phyloP scores from a whole-genome alignment of 2,329 filamentous ascomycete genomes.

The Teratosphaeria zuluensis region DNA sequence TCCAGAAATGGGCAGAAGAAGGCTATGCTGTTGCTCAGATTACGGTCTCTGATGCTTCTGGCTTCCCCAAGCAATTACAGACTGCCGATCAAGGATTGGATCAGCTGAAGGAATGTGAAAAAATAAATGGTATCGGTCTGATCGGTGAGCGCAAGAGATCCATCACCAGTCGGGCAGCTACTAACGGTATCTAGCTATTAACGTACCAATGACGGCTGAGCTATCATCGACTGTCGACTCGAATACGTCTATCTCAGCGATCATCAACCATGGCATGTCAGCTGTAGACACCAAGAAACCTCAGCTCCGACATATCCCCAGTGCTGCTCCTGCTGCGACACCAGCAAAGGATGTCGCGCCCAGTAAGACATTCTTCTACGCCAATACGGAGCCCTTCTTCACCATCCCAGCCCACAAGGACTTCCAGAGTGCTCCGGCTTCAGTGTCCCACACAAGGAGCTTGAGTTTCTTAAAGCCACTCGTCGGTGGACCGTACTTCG shows the following conservation, averaged over 20 bases:
- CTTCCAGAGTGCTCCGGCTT: conserved; percentile 47
- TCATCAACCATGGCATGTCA: conserved; percentile 1
- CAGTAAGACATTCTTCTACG: conserved; percentile 33
- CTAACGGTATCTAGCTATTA: conserved; percentile 1
- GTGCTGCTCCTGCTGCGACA: conserved; percentile 11
- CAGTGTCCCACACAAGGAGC: conserved; percentile 56
- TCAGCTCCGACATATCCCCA: conserved; percentile 4
- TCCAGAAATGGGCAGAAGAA: conserved; percentile 63
- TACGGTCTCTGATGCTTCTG: conserved; percentile 5
- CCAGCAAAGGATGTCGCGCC: conserved; percentile 2
- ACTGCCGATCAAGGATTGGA: conserved; percentile 9
- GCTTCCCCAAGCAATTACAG: conserved; percentile 2
- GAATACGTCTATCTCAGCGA: not conserved
- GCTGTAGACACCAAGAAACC: conserved; percentile 1
- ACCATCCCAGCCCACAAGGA: conserved; percentile 41
- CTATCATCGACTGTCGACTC: conserved; percentile 1
- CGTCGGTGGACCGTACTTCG: conserved; percentile 57
- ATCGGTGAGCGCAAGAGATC: not conserved
- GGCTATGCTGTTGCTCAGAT: conserved; percentile 55
- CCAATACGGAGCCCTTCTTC: conserved; percentile 37
- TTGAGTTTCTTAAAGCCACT: conserved; percentile 55
- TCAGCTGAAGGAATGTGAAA: not conserved
- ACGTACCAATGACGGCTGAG: not conserved
- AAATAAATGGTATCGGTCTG: not conserved
- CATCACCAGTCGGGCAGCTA: too few relatives aligned